Evolutionary conservation across 495 filamentous ascomycete genomes (phyloP), one percentile per base, ranked within the genome.

Genomic region (Extremus antarcticus): DNA sequence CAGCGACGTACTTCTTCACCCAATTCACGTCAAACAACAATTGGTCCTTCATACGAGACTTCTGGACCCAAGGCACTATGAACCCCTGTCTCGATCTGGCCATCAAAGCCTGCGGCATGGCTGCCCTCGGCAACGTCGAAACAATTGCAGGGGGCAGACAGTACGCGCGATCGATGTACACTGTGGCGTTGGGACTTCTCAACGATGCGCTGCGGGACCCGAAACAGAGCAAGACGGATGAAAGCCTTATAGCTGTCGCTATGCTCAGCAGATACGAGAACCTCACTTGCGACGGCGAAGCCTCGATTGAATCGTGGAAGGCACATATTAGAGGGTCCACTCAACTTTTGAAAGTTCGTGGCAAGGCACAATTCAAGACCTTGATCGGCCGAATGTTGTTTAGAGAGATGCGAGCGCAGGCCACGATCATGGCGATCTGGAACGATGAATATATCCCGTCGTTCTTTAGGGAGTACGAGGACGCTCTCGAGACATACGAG

Each of bases 231-330:
- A 52, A 53, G 32, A 47, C 50, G 11, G 59, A 62, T 38, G 51
- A 51, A 19, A 53, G 47, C 22, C 48, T 62, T 0, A 46, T 62
- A 15, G 59, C 59, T 17, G 59, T 62, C 0, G 52, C 51, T 25
- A 55, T 62, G 50, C 41, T 62, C 13, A 47, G 59, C 24, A 55
- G 54, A 43, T 62, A 55, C 51, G 59, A 62, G 48, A 62, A 55
- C 35, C 59, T 62, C 21, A 52, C 47, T 24, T 62, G 59, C 43
- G 52, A 58, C n/a, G 25, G 38, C 9, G 7, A 41, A 0, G 38
- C 51, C 43, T 55, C 50, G 35, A 58, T 62, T 25, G 19, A 55
- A 13, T 55, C 45, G 15, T 62, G 59, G 59, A 62, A 58, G 38
- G 56, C 59, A 1, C 59, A 62, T 47, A 62, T 58, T 21, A 24